These are phyloP conservation scores for Thalassiosira gravida DNA, from an alignment of 352 stramenopile species.

Conservation along the genomic window DNA sequence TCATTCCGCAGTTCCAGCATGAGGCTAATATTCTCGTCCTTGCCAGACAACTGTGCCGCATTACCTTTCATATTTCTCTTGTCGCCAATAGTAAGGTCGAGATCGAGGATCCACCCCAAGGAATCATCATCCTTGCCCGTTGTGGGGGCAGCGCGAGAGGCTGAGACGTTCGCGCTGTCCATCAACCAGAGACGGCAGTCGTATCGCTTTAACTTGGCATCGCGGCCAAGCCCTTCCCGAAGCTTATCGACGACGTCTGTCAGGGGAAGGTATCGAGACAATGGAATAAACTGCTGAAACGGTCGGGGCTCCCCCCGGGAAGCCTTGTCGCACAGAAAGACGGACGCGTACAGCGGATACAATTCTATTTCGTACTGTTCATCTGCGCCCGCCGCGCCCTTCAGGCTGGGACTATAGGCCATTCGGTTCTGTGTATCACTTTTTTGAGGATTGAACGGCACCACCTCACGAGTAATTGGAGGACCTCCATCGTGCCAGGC, in stretches of 20 bases:
- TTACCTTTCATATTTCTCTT: constrained; percentile 61
- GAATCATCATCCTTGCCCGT: constrained; percentile 34
- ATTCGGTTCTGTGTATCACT: constrained; percentile 28
- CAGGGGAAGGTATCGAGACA: constrained; percentile 73
- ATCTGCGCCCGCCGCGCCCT: constrained; percentile 28
- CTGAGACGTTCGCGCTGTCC: constrained; percentile 34
- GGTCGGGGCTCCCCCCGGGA: constrained; percentile 75
- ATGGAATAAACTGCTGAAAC: constrained; percentile 80
- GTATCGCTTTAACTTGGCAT: constrained; percentile 46
- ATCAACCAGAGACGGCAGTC: constrained; percentile 78
- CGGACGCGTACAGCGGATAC: constrained; percentile 80
- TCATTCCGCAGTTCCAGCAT: constrained; percentile 82
- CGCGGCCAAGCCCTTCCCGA: constrained; percentile 72
- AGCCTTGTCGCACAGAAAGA: constrained; percentile 78
- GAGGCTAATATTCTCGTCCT: constrained; percentile 67
- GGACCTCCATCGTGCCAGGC: constrained; percentile 85
- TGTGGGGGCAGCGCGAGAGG: constrained; percentile 26
- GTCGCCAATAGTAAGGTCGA: constrained; percentile 73
- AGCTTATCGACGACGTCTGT: constrained; percentile 69
- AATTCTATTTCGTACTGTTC: constrained; percentile 83
- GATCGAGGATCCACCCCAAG: constrained; percentile 76
- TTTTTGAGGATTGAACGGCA: constrained; percentile 50
- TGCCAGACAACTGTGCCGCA: constrained; percentile 19
- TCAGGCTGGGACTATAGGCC: constrained; percentile 25
- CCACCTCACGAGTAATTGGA: constrained; percentile 75